phyloP scores from a whole-genome alignment of 495 filamentous ascomycete species.

The Immersiella caudata region DNA sequence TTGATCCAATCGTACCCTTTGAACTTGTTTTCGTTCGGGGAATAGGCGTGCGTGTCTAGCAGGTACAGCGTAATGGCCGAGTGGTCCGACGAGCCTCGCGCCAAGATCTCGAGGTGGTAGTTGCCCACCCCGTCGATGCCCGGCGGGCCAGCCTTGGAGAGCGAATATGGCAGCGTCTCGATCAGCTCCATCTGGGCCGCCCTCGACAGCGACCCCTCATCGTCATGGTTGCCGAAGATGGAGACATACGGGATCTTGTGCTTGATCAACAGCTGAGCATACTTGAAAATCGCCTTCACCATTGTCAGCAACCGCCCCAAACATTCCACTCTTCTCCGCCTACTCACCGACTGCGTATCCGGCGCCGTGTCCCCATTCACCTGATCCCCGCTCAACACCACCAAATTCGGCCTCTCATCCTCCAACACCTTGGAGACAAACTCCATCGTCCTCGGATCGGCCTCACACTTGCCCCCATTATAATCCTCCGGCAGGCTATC shows the following conservation, averaged over 20 bases:
- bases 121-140: conserved; percentile 90
- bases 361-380: conserved; percentile 91
- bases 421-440: conserved; percentile 83
- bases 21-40: conserved; percentile 83
- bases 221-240: conserved; percentile 98
- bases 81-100: conserved; percentile 74
- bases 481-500: conserved; percentile 75
- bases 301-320: conserved; percentile 8
- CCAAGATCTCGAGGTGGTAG: conserved; percentile 89
- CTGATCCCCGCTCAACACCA: conserved; percentile 89
- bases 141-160: conserved; percentile 78
- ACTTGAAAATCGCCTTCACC: conserved; percentile 82
- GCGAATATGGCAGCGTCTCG: conserved; percentile 83
- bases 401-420: conserved; percentile 88
- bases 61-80: conserved; percentile 92
- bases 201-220: conserved; percentile 82
- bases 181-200: conserved; percentile 79
- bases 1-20: conserved; percentile 96
- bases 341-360: conserved; percentile 76
- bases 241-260: conserved; percentile 88
- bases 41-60: conserved; percentile 90
- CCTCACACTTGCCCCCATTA: conserved; percentile 79
- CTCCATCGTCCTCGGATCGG: conserved; percentile 87
- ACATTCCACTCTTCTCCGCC: background rate
- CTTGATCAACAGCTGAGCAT: conserved; percentile 80